These are phyloP conservation scores for Nidularia sp. DNA, from an alignment of 768 basidiomycete species.

Conservation along the genomic window DNA sequence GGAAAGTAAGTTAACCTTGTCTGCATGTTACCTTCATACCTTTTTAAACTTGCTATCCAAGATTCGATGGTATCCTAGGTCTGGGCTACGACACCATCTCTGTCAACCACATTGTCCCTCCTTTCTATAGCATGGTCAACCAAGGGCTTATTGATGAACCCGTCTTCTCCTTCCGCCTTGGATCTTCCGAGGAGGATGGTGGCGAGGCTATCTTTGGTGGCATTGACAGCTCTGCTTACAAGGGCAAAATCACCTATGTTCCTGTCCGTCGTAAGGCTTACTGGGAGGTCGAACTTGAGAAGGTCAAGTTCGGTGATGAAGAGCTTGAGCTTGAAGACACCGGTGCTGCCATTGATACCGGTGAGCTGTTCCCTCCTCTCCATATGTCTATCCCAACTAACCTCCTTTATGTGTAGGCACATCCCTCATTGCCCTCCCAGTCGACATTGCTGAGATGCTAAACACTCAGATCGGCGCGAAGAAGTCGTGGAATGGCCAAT, in stretches of 20 bases:
- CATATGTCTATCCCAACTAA: slow-evolving; percentile 5
- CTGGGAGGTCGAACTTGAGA: slow-evolving; percentile 96
- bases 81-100: slow-evolving; percentile 94
- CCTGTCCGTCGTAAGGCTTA: slow-evolving; percentile 94
- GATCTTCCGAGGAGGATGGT: slow-evolving; percentile 80
- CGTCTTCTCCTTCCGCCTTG: slow-evolving; percentile 93
- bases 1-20: slow-evolving; percentile 62
- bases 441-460: slow-evolving; percentile 96
- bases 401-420: slow-evolving; percentile 51
- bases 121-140: slow-evolving; percentile 91
- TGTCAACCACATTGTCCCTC: slow-evolving; percentile 89
- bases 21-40: background rate
- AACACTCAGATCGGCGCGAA: slow-evolving; percentile 93
- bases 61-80: slow-evolving; percentile 94
- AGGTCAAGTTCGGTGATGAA: slow-evolving; percentile 82
- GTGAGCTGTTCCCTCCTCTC: slow-evolving; percentile 25
- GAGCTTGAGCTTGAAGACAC: slow-evolving; percentile 89
- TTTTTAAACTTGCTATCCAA: slow-evolving; percentile 19
- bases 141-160: slow-evolving; percentile 77
- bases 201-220: slow-evolving; percentile 93
- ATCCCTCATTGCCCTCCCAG: slow-evolving; percentile 88
- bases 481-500: slow-evolving; percentile 96
- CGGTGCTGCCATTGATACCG: slow-evolving; percentile 89
- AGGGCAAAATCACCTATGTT: slow-evolving; percentile 78
- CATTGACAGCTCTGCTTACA: slow-evolving; percentile 72